Base-by-base conservation (phyloP, 1,139 yeast species). In the Magnusiomyces clavatus region DNA sequence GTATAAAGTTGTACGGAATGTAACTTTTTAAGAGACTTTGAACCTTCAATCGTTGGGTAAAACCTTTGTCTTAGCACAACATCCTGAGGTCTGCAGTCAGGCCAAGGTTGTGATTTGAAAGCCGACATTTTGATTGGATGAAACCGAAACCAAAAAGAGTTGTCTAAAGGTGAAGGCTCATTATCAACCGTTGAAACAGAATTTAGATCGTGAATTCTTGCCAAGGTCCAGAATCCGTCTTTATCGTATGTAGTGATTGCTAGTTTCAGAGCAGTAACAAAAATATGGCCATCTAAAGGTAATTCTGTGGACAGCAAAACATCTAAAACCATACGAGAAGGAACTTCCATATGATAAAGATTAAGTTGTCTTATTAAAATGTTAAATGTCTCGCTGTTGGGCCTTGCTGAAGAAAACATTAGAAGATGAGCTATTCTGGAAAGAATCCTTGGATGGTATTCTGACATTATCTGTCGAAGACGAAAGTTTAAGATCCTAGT, bases 251-350 rank as follows among this genome's bases (percentile, higher is more conserved):
- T 57, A 3, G 54, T 47, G 17, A 57, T 56, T 2, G 64, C 58
- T 29, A 61, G 54, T 14, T 53, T 51, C 19, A 62, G 43, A 2
- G 60, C 61, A 3, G 58, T 48, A 5, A 54, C 45, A 47, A 56
- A 53, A 1, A 62, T 53, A 19, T 56, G 57, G 6, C 56, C 49
- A 24, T 52, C 56, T 42, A 62, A 53, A 1, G 58, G 59, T 8
- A 60, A 52, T 16, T 56, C 60, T 2, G 64, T 56, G 19, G 52
- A 40, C 20, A 57, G 41, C 34, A 62, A 50, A 24, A 62, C 58
- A 36, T 62, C 63, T 24, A 61, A 48, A 2, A 59, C 61, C 46
- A 60, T 54, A 44, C 58, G 61, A 1, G 66, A 64, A 6, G 65
- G 64, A 42, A 55, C 58, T 5, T 57, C 50, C 19, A 61, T 55